Evolutionary conservation across 169 alveolate genomes (phyloP), one percentile per base, ranked within the genome.

Genomic region (Plasmodium vivax): DNA sequence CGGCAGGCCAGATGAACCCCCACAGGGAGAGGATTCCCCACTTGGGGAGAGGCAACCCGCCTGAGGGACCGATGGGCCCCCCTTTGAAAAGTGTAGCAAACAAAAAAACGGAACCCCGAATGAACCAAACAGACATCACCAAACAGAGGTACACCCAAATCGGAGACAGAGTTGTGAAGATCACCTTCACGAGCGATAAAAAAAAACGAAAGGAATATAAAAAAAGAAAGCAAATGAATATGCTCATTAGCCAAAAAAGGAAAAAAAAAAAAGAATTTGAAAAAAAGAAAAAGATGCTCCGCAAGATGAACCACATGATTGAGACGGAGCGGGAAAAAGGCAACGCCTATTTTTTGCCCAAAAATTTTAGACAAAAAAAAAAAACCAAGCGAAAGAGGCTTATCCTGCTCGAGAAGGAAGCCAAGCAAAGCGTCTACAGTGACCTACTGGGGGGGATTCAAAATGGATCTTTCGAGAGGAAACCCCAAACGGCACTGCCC

Each of bases 111-210:
- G 54, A 19, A 79, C 58, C 36, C 14, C 71, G 54, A 80, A 79
- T 7, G 47, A 43, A 62, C 36, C 16, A 68, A 47, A 80, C n/a
- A 12, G 58, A 88, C 2, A 32, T 6, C 0, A 80, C 19, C 19
- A 62, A 71, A 30, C 41, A 4, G 32, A 16, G 58, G 16, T 27
- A 68, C n/a, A 30, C 72, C 3, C 71, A 62, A 16, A 68, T 88
- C 43, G 94, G 94, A 80, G 83, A 88, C 51, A 88, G 90, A 80
- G 68, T 79, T 9, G 90, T 88, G 6, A 88, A 45, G 58, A 38
- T 88, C 51, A 88, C 68, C n/a, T 88, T 88, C 82, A 88, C 79
- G 23, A 88, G 94, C 71, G 91, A 88, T 7, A 88, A 88, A 80
- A 58, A 88, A 88, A 72, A 51, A 54, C 58, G 41, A 30, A 88